Evolutionary conservation across 1,139 yeast species (phyloP).

Genomic region (Saccharomyces hybrid): DNA sequence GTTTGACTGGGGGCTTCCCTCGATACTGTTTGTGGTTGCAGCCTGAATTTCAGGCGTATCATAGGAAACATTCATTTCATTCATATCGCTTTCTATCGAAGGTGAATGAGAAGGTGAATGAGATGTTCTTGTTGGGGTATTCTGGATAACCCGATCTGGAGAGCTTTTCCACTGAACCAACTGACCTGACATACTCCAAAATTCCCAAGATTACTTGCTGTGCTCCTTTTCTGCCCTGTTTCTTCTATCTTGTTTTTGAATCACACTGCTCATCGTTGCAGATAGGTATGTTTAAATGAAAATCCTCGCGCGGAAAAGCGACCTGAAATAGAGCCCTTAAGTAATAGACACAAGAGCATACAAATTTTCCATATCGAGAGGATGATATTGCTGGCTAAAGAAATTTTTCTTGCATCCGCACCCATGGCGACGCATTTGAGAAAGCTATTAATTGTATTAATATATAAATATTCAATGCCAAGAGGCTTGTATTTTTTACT

Average conservation of each 20-base stretch:
- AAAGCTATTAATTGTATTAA: background rate
- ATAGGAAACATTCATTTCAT: background rate
- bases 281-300: background rate
- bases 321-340: no score
- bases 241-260: background rate
- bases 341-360: background rate
- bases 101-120: background rate
- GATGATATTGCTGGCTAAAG: background rate
- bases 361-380: background rate
- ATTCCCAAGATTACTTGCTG: background rate
- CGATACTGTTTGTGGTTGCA: background rate
- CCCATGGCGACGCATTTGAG: background rate
- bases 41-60: background rate
- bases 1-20: background rate
- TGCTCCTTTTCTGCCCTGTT: background rate
- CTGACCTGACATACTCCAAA: background rate
- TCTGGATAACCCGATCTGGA: background rate
- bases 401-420: background rate
- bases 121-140: background rate
- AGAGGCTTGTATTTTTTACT: background rate
- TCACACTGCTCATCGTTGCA: background rate
- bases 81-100: background rate
- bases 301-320: background rate
- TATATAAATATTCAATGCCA: background rate
- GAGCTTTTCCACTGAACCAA: background rate